Evolutionary conservation across 257 asterid genomes (phyloP).

Genomic region (Jasminum sambac): DNA sequence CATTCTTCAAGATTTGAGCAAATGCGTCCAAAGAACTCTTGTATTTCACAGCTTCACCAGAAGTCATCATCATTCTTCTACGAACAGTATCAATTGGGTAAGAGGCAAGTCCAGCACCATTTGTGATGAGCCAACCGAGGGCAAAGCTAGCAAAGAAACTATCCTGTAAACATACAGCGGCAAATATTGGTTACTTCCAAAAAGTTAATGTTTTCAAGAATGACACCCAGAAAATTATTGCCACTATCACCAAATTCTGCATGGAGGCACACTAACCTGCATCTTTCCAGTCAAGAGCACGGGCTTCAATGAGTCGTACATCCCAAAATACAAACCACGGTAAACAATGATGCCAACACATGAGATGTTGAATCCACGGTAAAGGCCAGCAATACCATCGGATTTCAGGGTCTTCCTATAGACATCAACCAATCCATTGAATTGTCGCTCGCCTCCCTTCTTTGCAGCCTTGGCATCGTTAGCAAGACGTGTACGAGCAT

Average conservation of each 20-base stretch:
- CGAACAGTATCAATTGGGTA: too few species aligned
- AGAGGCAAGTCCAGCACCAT: too few species aligned
- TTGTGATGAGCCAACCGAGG: too few species aligned
- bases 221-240: background rate
- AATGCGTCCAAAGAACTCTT: too few species aligned
- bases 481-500: constrained; percentile 28
- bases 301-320: constrained; percentile 26
- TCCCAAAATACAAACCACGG: constrained; percentile 28
- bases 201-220: background rate
- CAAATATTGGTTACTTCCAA: too few species aligned
- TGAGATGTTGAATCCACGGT: constrained; percentile 30
- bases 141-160: too few species aligned
- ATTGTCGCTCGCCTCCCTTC: constrained; percentile 32
- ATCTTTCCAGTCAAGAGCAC: constrained; percentile 25
- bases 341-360: constrained; percentile 27
- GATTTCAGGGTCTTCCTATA: constrained; percentile 27
- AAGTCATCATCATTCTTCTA: too few species aligned
- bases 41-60: too few species aligned
- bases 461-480: constrained; percentile 33
- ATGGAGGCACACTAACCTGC: constrained; percentile 18
- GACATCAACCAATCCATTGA: constrained; percentile 29
- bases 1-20: too few species aligned
- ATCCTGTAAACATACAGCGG: too few species aligned
- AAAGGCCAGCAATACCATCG: constrained; percentile 31
- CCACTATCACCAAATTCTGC: background rate